phyloP scores from a whole-genome alignment of 768 basidiomycete genomes.

The Coprinopsis strossmayeri region DNA sequence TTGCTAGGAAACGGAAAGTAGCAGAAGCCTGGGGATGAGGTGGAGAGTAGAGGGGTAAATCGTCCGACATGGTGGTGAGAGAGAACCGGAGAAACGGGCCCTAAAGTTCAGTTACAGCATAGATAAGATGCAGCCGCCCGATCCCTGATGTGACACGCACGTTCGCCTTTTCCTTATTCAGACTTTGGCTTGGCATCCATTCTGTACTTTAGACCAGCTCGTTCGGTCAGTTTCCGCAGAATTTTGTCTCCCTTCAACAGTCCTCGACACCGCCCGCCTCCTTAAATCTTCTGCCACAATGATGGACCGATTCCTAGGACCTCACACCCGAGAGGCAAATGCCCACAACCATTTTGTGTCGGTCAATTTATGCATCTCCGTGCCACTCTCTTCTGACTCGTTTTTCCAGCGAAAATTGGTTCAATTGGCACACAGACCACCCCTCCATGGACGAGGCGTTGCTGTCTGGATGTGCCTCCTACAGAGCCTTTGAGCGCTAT shows the following conservation, averaged over 20 bases:
- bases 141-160: constrained; percentile 15
- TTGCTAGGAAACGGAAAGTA: constrained; percentile 40
- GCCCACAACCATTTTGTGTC: constrained; percentile 67
- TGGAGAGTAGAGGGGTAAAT: constrained; percentile 46
- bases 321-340: constrained; percentile 66
- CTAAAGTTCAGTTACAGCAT: too few relatives aligned
- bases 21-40: constrained; percentile 33
- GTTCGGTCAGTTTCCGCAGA: too few relatives aligned
- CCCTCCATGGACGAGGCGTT: constrained; percentile 67
- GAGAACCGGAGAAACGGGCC: too few relatives aligned
- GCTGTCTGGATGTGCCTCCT: constrained; percentile 74
- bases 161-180: constrained; percentile 16
- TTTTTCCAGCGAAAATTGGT: constrained; percentile 53
- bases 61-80: too few relatives aligned
- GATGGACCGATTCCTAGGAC: constrained; percentile 71
- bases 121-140: not conserved
- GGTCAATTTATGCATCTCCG: constrained; percentile 18
- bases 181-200: constrained; percentile 12
- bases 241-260: too few relatives aligned
- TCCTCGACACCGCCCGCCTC: constrained; percentile 10
- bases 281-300: constrained; percentile 12
- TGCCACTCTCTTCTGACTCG: constrained; percentile 12
- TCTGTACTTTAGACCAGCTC: too few relatives aligned
- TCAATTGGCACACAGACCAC: constrained; percentile 65
- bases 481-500: constrained; percentile 71